Evolutionary conservation across 2,329 filamentous ascomycete species (phyloP), one percentile per base, ranked within the genome.

Genomic region (Furcasterigmium sp.): DNA sequence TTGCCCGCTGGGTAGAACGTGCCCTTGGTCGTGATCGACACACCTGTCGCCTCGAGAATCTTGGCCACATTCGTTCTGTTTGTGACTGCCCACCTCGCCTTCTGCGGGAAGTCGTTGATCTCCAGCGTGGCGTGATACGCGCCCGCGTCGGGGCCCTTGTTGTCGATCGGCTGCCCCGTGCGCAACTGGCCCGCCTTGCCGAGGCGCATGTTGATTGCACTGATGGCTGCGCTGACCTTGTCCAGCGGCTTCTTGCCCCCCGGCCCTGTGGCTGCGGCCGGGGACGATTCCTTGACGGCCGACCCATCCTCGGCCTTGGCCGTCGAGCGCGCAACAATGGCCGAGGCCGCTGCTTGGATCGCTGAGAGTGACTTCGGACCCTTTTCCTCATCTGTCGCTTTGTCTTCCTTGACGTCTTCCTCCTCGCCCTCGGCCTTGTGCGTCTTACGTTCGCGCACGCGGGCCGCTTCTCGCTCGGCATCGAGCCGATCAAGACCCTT

Each of bases 21-120:
- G 52, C 93, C 93, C 71, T 98, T 98, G 36, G 90, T 96, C 0
- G 93, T 98, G 62, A 98, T 98, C 7, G 89, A 95, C 2, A 91
- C 95, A 32, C 90, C 91, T 0, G 91, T 96, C 9, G 87, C 80
- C 59, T 98, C 93, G 51, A 98, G 76, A 54, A 98, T 96, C 74
- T 97, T 98, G 54, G 91, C 91, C 45, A 98, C 93, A 58, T 98
- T 98, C 28, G 93, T 97, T 51, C 93, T 82, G 64, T 98, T 98
- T 30, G 93, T 98, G 68, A 98, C 93, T 10, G 90, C 91, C 93
- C 93, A 98, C 55, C 93, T 82, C 51, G 93, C 93, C 73, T 96
- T 97, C 63, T 98, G 93, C 26, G 93, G 93, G 66, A 97, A 97
- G 67, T 98, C 93, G 65, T 98, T 98, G 78, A 98, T 98, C 65